These are phyloP conservation scores for Colletotrichum salicis DNA, from an alignment of 2,329 filamentous ascomycete genomes.

Conservation along the genomic window DNA sequence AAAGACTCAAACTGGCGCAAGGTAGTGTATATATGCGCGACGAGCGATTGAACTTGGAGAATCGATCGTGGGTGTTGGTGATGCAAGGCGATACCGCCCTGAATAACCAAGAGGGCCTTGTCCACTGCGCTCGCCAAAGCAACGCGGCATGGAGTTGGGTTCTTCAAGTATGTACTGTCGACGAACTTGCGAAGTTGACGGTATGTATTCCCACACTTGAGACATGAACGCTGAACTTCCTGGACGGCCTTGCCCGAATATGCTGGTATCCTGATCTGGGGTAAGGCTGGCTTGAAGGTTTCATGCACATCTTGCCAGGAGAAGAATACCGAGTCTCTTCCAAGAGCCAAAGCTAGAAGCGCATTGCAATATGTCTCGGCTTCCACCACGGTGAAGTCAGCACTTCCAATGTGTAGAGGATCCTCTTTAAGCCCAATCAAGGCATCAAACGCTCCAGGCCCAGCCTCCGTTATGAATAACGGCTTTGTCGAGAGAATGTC, in stretches of 20 bases:
- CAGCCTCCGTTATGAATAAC: conserved; percentile 75
- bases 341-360: conserved; percentile 74
- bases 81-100: conserved; percentile 58
- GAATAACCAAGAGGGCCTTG: conserved; percentile 59
- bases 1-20: conserved; percentile 63
- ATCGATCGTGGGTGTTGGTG: conserved; percentile 57
- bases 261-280: conserved; percentile 64
- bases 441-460: conserved; percentile 73
- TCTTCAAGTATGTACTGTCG: conserved; percentile 55
- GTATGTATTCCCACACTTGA: conserved; percentile 59
- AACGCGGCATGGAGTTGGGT: conserved; percentile 58
- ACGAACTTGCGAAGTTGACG: conserved; percentile 59
- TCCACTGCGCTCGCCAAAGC: conserved; percentile 63
- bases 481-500: conserved; percentile 53
- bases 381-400: conserved; percentile 56
- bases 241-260: conserved; percentile 62
- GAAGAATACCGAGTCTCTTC: conserved; percentile 79
- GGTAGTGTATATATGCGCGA: conserved; percentile 59
- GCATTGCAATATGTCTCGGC: conserved; percentile 63
- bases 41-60: conserved; percentile 62
- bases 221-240: conserved; percentile 58
- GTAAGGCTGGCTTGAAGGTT: conserved; percentile 62
- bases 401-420: conserved; percentile 50
- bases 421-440: conserved; percentile 58
- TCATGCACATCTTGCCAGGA: conserved; percentile 63